These are phyloP conservation scores for Trichoderma breve DNA, from an alignment of 2,329 filamentous ascomycete species.

Conservation along the genomic window DNA sequence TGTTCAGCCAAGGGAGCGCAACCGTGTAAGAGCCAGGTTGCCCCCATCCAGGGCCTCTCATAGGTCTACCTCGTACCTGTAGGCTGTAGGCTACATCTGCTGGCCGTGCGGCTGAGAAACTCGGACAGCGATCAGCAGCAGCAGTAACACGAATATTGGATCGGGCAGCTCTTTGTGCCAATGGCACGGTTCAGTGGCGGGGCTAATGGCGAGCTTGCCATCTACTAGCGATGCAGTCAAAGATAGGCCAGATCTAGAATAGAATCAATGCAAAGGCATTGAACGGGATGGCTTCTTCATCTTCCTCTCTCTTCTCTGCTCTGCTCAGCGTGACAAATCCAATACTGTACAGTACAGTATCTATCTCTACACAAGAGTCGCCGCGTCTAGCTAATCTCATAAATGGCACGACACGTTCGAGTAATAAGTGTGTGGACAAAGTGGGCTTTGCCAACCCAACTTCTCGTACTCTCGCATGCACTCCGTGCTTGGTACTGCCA, in stretches of 20 bases:
- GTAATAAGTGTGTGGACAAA: neutral
- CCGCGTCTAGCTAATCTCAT: neutral
- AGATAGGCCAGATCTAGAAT: conserved; percentile 6
- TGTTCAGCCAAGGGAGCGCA: neutral
- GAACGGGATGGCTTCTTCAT: neutral
- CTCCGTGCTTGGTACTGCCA: neutral
- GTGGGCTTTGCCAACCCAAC: neutral
- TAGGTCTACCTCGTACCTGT: neutral
- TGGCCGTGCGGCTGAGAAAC: conserved; percentile 13
- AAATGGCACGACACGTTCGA: neutral
- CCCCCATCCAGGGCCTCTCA: neutral
- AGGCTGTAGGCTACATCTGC: neutral
- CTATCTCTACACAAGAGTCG: neutral
- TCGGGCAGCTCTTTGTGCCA: neutral
- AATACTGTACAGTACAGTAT: neutral
- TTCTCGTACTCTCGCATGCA: neutral
- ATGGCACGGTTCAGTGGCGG: conserved; percentile 2
- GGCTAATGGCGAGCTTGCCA: conserved; percentile 3
- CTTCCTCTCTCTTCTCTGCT: neutral
- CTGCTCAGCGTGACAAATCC: neutral
- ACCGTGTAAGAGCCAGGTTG: neutral
- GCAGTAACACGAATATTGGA: conserved; percentile 8
- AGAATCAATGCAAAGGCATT: neutral
- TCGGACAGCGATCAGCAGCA: conserved; percentile 7
- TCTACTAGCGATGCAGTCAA: conserved; percentile 9